These are phyloP conservation scores for Cryptococcus sp. DNA, from an alignment of 1,284 basidiomycete species.

Conservation along the genomic window DNA sequence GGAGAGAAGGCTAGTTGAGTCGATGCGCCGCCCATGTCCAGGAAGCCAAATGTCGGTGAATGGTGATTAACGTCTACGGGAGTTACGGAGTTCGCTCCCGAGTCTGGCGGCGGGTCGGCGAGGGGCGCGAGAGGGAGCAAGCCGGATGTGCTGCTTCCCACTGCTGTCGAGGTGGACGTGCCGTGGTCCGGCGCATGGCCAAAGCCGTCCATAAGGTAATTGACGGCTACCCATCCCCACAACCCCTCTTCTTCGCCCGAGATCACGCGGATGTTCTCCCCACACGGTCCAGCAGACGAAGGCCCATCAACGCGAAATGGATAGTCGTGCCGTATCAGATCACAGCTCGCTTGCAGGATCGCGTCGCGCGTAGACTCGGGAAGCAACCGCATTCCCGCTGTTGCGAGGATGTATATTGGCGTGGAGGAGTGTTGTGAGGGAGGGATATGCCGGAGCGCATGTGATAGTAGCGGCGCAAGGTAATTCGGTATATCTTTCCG, in stretches of 20 bases:
- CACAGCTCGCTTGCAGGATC: conserved; percentile 75
- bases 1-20: conserved; percentile 94
- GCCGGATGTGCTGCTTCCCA: conserved; percentile 12
- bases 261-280: conserved; percentile 88
- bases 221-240: conserved; percentile 98
- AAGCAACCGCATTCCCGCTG: conserved; percentile 94
- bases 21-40: conserved; percentile 99
- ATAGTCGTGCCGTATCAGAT: conserved; percentile 71
- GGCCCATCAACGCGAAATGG: conserved; percentile 53
- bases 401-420: conserved; percentile 91
- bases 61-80: conserved; percentile 53
- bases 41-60: conserved; percentile 87
- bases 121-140: conserved; percentile 45
- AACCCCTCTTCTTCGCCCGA: conserved; percentile 97
- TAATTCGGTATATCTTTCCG: conserved; percentile 71
- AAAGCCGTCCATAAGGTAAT: conserved; percentile 99
- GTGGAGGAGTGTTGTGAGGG: conserved; percentile 79
- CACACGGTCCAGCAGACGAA: conserved; percentile 72
- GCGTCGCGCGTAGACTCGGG: conserved; percentile 67
- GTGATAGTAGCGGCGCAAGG: conserved; percentile 77
- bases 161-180: conserved; percentile 12
- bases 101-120: conserved; percentile 39
- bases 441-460: conserved; percentile 81
- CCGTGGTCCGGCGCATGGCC: conserved; percentile 54
- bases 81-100: conserved; percentile 33